Evolutionary conservation across 202 grass and related monocot genomes (phyloP), one percentile per base, ranked within the genome.

Genomic region (Zoysia matrella): DNA sequence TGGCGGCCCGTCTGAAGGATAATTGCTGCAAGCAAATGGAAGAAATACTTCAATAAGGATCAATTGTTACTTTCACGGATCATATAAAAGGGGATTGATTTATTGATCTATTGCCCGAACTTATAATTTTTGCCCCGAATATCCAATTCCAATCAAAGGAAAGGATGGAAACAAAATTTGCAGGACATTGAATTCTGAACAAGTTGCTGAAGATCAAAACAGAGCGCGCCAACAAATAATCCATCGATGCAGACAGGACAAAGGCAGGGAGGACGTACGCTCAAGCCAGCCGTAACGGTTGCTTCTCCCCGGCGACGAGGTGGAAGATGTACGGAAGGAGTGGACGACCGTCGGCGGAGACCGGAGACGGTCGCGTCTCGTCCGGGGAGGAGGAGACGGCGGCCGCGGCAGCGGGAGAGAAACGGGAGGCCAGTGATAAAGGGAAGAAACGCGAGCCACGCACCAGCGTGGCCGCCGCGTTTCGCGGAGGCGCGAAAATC

Each of bases 271-370:
- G n/a, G 2, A 72, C 52, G 44, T 74, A 80, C 61, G 69, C 80
- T 69, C 71, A 80, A 80, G 84, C 11, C 53, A 11, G 69, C 2
- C 30, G 77, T 51, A 49, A 16, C 4, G 41, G 40, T 75, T 10
- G 69, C 75, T 80, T 67, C 76, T 72, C 69, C 83, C 66, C 76
- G 70, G 2, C 62, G 84, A 51, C 14, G 16, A 67, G 9, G 60
- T 8, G 6, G 4, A 65, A 46, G 47, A 22, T 22, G 54, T 15
- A 10, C 13, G 30, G 47, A 39, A 36, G 30, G 51, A 79, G 11
- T 3, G 47, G 56, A 72, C 67, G 74, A 46, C 15, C 68, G 51
- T 57, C 45, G 60, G 51, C 18, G 60, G 82, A 42, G 60, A 55
- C 66, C 30, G 30, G 30, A 36, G 30, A 36, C 30, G 68, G 62